Percentiles rank a stretch among this genome's conserved stretches.
Conservation (phyloP, 306 rosid genomes). For the Senna tora region DNA sequence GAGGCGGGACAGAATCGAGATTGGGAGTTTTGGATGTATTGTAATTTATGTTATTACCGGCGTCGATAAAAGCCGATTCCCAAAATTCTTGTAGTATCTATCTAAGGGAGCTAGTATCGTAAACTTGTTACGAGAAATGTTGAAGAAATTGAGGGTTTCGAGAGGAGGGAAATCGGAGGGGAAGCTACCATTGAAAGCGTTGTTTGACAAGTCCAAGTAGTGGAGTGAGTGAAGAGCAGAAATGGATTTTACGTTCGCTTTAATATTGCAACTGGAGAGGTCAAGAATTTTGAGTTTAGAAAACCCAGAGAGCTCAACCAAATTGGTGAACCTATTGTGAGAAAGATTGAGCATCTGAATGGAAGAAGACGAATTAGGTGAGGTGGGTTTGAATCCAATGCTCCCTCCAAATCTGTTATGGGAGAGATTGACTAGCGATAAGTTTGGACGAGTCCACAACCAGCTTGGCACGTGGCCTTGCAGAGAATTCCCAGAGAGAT, state of each 20-base stretch:
- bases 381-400: constrained; percentile 46
- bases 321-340: constrained; percentile 72
- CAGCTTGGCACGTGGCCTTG: constrained; percentile 70
- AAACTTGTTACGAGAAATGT: constrained; percentile 73
- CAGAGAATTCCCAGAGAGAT: constrained; percentile 71
- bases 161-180: constrained; percentile 82
- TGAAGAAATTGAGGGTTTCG: constrained; percentile 50
- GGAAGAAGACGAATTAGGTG: constrained; percentile 43
- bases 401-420: constrained; percentile 72
- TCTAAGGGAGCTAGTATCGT: constrained; percentile 28
- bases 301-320: constrained; percentile 58
- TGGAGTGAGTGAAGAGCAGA: constrained; percentile 54
- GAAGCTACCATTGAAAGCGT: constrained; percentile 69
- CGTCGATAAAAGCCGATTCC: constrained; percentile 60
- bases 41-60: constrained; percentile 52
- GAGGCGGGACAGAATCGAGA: background rate
- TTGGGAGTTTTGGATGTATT: constrained; percentile 39
- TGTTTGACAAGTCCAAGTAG: constrained; percentile 69
- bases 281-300: constrained; percentile 56
- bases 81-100: constrained; percentile 48
- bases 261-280: constrained; percentile 68
- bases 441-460: constrained; percentile 59
- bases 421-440: constrained; percentile 59
- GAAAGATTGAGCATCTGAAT: constrained; percentile 74
- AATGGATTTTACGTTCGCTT: constrained; percentile 60